Conservation (phyloP, 2,329 filamentous ascomycete genomes). For the Escovopsis weberi region DNA sequence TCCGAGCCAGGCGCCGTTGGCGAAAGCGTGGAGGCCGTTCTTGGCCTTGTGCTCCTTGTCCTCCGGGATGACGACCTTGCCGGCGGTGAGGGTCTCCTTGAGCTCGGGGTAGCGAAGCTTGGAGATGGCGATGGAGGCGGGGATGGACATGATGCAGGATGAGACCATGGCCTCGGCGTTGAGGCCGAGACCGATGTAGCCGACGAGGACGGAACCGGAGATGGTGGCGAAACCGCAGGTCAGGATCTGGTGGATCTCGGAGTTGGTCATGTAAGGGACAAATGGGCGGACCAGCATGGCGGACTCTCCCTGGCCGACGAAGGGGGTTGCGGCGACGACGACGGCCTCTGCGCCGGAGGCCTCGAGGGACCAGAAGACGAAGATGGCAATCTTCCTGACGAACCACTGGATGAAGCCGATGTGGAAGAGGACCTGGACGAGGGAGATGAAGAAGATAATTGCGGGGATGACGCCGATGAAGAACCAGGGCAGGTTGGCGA, state of each 20-base stretch:
- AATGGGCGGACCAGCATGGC: slow-evolving; percentile 86
- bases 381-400: slow-evolving; percentile 69
- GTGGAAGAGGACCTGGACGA: slow-evolving; percentile 81
- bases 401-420: slow-evolving; percentile 77
- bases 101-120: slow-evolving; percentile 84
- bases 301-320: slow-evolving; percentile 88
- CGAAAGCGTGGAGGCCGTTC: slow-evolving; percentile 73
- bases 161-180: slow-evolving; percentile 77
- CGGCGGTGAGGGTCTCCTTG: slow-evolving; percentile 73
- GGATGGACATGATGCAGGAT: slow-evolving; percentile 91
- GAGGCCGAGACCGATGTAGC: slow-evolving; percentile 72
- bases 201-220: slow-evolving; percentile 71
- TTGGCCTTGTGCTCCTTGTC: slow-evolving; percentile 61
- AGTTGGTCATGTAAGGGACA: slow-evolving; percentile 68
- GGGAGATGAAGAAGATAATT: slow-evolving; percentile 89
- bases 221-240: slow-evolving; percentile 87
- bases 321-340: slow-evolving; percentile 81
- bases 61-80: slow-evolving; percentile 66
- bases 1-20: slow-evolving; percentile 73
- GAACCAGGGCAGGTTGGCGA: slow-evolving; percentile 47
- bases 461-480: slow-evolving; percentile 68
- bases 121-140: slow-evolving; percentile 74
- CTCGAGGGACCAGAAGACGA: slow-evolving; percentile 82
- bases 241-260: slow-evolving; percentile 88
- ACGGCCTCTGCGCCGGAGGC: slow-evolving; percentile 90